Base-by-base conservation (phyloP, 257 asterid genomes). In the Paraleonurus japonicus region DNA sequence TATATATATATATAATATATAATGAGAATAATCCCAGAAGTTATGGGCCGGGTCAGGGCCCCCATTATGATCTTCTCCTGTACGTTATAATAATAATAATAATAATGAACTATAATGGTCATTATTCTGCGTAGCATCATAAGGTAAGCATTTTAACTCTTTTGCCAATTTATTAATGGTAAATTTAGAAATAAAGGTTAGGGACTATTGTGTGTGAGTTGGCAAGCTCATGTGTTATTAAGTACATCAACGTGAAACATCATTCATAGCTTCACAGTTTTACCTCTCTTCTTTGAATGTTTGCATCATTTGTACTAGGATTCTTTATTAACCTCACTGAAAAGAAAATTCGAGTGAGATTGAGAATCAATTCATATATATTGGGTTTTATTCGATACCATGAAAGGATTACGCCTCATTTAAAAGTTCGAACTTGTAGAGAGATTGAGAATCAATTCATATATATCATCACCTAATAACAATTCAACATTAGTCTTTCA, bases 41-140 rank as follows among this genome's bases (percentile, higher is more conserved):
- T 19, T 16, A 15, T 76, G 54, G 57, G 55, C 30, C 59, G 43
- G 51, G 54, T 32, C 39, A 32, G 43, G 37, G 45, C 5, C 59
- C 79, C 74, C 82, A 81, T 85, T 76, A 82, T 82, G 83, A 43
- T 73, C 15, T 77, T 81, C 71, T 69, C 77, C 74, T 77, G 75
- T 76, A 72, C 76, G 73, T 75, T 67, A 75, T 72, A 66, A 41
- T 54, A 65, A 17, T 13, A 47, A 35, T 35, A n/a, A 47, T 47
- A 47, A 47, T 47, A 47, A 47, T 47, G 20, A 47, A 47, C 22
- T 7, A 19, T 81, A 75, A 69, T 78, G 68, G 63, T 65, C 50
- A 88, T 82, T 60, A 69, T 79, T 69, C 67, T 70, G 73, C 69
- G 75, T 53, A 75, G 81, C 72, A 78, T 79, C 75, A 79, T 83